Evolutionary conservation across 2,329 filamentous ascomycete genomes (phyloP), one percentile per base, ranked within the genome.

Genomic region (Ophiostoma sp.): DNA sequence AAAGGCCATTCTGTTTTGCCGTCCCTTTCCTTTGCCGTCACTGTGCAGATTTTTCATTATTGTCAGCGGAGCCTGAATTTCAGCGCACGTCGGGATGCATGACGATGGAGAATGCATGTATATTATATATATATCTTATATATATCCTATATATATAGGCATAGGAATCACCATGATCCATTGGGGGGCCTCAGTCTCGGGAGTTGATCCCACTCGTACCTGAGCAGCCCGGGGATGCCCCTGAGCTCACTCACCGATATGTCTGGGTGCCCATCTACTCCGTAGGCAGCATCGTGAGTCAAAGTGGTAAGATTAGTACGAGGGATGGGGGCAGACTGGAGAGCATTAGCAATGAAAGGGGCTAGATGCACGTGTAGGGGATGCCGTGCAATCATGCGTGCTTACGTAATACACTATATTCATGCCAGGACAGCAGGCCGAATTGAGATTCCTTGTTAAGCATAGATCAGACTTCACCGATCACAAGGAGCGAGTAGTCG

Each of bases 41-140:
- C 60, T n/a, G 40, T 63, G 60, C 60, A 63, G 60, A 63, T 63
- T 63, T 63, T 63, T 63, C 60, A 63, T 14, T 45, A 45, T 45
- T 1, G 42, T 12, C 14, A 49, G 55, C 55, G 55, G 55, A 60
- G 55, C 27, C 55, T 16, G 49, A 12, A 60, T 36, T 60, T 60
- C 27, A 14, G 16, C 9, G 38, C 38, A 6, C 55, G 38, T 18
- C 55, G 55, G 55, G 55, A 60, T 60, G 55, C 55, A 60, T 6
- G 55, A 38, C n/a, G 27, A 60, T 60, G 55, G 55, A 60, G 55
- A 12, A 60, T 58, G 27, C 14, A 60, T 58, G 5, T 8, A 58
- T 58, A 58, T 11, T 8, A 5, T 52, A 52, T 18, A 27, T 18
- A 18, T 27, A 18, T 52, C 42, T 18, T 18, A 52, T 16, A 52